Evolutionary conservation across 345 rosid species (phyloP).

Genomic region (Isatis tinctoria): DNA sequence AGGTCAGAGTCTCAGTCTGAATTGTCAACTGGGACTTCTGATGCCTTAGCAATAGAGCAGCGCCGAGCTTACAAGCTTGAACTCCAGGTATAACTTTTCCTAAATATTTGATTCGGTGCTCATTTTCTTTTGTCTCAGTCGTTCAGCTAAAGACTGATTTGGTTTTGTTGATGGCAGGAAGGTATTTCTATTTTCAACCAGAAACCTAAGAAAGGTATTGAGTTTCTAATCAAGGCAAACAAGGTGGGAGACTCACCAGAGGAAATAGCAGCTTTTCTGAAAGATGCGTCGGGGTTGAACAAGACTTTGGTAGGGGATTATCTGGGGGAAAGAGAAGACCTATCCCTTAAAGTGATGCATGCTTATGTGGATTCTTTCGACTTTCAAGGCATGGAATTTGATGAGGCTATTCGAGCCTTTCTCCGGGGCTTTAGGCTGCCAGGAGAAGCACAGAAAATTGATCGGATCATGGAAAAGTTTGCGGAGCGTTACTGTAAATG

Average conservation of each 20-base stretch:
- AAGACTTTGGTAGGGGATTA: constrained; percentile 94
- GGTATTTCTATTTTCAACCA: constrained; percentile 98
- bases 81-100: constrained; percentile 63
- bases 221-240: constrained; percentile 88
- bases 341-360: constrained; percentile 95
- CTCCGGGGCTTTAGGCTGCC: constrained; percentile 94
- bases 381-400: constrained; percentile 85
- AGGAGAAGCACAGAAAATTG: constrained; percentile 99
- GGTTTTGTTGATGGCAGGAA: constrained; percentile 78
- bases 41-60: constrained; percentile 85
- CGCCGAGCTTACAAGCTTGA: constrained; percentile 99
- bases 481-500: constrained; percentile 97
- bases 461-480: constrained; percentile 98
- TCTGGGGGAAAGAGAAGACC: constrained; percentile 96
- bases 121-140: background rate
- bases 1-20: constrained; percentile 93
- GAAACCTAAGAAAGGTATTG: constrained; percentile 97
- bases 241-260: constrained; percentile 92
- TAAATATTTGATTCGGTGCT: background rate
- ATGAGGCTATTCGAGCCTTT: constrained; percentile 87
- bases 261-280: constrained; percentile 91
- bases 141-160: constrained; percentile 37
- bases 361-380: constrained; percentile 96
- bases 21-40: constrained; percentile 75
- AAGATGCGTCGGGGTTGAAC: constrained; percentile 82